Evolutionary conservation across 129 eudicot species (phyloP), one percentile per base, ranked within the genome.

Genomic region (Tanacetum coccineum): DNA sequence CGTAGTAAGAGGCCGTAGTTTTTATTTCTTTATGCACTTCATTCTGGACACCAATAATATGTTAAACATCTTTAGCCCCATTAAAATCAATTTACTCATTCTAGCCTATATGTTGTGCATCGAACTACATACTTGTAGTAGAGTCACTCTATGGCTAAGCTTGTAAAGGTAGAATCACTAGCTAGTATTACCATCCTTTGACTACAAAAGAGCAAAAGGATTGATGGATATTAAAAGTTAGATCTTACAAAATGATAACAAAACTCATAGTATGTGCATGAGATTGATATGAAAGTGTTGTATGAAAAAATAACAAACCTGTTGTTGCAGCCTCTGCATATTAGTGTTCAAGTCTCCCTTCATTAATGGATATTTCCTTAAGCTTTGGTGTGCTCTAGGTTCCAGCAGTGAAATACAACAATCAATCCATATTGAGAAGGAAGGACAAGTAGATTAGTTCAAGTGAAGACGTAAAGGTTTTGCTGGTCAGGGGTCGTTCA

Each of bases 381-480:
- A 72, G 76, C 53, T 2, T 48, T 4, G 76, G 76, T 19, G 69
- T 62, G 70, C 14, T 72, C 7, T 62, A 72, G 50, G n/a, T 62
- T 48, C 76, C 76, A 13, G 68, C 39, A 9, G 69, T 72, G 54
- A 72, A 72, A 18, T 71, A 36, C 76, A 71, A 9, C 69, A 71
- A 32, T 71, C 76, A 18, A 71, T 71, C 76, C 68, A 59, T 13
- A 22, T 22, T 2, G 25, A 22, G 25, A 22, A 22, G 25, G 25
- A 22, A 22, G 25, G 25, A 22, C 1, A 22, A 22, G 25, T 2
- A 22, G 1, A 22, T 22, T n/a, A n/a, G n/a, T n/a, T 22, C 25
- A 22, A 22, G 25, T 22, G 25, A 2, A 22, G 25, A 22, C 25
- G 25, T 2, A 2, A 2, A 22, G 2, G 25, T 22, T 22, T 22